Conservation (phyloP, 371 early-diverging fungal species). For the Mortierella sp. region DNA sequence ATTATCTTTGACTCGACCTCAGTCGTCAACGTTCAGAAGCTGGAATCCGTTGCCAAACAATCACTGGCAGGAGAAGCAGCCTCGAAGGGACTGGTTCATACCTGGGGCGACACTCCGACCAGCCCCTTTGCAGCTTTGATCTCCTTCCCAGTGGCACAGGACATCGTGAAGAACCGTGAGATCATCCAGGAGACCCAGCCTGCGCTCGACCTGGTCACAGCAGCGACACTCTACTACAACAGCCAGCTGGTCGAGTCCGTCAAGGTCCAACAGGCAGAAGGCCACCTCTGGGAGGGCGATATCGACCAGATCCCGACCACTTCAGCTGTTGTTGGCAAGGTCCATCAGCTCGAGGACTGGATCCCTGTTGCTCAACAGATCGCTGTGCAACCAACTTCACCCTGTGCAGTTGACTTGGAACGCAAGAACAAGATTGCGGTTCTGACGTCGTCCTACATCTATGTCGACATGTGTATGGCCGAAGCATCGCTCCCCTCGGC, state of each 20-base stretch:
- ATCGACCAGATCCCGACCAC: constrained; percentile 42
- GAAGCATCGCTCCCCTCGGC: constrained; percentile 67
- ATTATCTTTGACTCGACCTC: constrained; percentile 50
- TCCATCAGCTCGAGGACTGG: constrained; percentile 55
- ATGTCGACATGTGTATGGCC: constrained; percentile 72
- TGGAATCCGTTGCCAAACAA: constrained; percentile 22
- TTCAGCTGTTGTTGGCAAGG: constrained; percentile 53
- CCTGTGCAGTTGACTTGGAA: constrained; percentile 29
- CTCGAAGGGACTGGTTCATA: constrained; percentile 13
- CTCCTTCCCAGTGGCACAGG: constrained; percentile 25
- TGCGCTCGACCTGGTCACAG: constrained; percentile 48
- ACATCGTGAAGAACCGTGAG: constrained; percentile 18
- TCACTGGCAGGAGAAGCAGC: background rate
- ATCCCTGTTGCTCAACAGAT: constrained; percentile 33
- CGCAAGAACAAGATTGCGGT: constrained; percentile 60
- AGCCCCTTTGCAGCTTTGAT: constrained; percentile 34
- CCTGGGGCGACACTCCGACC: constrained; percentile 31
- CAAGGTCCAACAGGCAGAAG: constrained; percentile 26
- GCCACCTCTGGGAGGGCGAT: constrained; percentile 34
- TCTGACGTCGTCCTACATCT: constrained; percentile 71
- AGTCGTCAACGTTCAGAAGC: constrained; percentile 34
- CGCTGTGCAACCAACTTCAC: constrained; percentile 24
- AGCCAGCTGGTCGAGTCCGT: constrained; percentile 29
- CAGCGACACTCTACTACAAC: constrained; percentile 56
- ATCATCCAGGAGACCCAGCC: constrained; percentile 15